phyloP scores from a whole-genome alignment of 2,329 filamentous ascomycete genomes.

The Botrytis cinerea region DNA sequence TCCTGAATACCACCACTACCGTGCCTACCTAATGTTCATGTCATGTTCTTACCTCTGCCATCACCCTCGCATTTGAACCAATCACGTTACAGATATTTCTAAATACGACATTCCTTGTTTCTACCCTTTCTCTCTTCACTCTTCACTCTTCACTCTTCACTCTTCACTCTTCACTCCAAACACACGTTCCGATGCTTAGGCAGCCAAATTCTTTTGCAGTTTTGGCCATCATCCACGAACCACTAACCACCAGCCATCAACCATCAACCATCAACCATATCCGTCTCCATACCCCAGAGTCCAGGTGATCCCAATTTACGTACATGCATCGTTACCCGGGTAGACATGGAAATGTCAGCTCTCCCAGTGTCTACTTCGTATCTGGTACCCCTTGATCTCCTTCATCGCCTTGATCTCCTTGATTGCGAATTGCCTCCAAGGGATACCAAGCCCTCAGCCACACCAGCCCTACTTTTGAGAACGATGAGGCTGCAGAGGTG shows the following conservation, averaged over 20 bases:
- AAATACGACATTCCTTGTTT: background rate
- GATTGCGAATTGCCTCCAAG: background rate
- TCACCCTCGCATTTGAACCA: background rate
- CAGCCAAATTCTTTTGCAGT: background rate
- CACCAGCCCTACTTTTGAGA: conserved; percentile 4
- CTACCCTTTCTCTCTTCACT: background rate
- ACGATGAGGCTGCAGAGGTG: conserved; percentile 10
- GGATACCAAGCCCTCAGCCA: conserved; percentile 18
- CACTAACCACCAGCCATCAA: no score
- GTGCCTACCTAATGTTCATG: no score
- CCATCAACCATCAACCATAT: background rate
- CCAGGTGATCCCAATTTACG: conserved; percentile 2
- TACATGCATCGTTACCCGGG: background rate
- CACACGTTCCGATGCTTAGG: background rate
- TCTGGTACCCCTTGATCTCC: background rate
- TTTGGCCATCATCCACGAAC: background rate
- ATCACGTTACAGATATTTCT: background rate
- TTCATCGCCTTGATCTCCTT: background rate
- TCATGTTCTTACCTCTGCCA: background rate
- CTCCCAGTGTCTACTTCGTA: no score
- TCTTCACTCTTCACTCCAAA: background rate
- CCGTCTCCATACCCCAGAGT: background rate
- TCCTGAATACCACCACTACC: no score
- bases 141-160: background rate
- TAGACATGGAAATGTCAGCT: background rate